phyloP scores from a whole-genome alignment of 2,329 filamentous ascomycete species.

The Colletotrichum tabaci region DNA sequence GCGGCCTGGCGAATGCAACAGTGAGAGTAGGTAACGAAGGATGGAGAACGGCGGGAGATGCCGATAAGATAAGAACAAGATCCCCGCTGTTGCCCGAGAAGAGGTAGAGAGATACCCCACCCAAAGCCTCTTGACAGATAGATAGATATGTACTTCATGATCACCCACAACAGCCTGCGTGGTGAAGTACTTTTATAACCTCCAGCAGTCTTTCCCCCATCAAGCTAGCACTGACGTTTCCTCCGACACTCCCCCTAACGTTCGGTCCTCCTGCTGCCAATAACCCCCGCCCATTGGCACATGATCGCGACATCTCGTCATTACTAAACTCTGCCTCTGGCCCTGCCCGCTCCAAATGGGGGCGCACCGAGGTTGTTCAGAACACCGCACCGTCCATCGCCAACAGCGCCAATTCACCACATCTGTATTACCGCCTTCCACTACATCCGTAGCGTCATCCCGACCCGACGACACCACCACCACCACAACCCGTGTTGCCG shows the following conservation, averaged over 20 bases:
- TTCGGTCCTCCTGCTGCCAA: background rate
- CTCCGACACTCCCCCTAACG: constrained; percentile 4
- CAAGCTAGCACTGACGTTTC: constrained; percentile 26
- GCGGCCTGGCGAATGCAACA: constrained; percentile 31
- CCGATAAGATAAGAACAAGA: constrained; percentile 8
- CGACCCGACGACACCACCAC: background rate
- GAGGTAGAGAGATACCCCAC: background rate
- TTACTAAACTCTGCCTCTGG: constrained; percentile 29
- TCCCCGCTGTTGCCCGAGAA: constrained; percentile 23
- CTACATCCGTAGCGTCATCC: too few species aligned
- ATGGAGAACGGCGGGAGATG: too few species aligned
- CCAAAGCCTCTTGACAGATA: too few species aligned
- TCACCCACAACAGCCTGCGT: fast-evolving
- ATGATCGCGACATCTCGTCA: constrained; percentile 27
- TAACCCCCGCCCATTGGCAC: too few species aligned
- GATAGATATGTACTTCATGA: constrained; percentile 9
- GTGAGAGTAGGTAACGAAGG: background rate
- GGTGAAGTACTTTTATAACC: background rate
- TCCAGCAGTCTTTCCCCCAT: background rate
- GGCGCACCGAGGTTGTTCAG: constrained; percentile 20
- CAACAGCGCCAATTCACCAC: background rate
- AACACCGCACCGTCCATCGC: constrained; percentile 21
- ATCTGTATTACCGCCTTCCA: background rate
- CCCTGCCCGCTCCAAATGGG: constrained; percentile 25
- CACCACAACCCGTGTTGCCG: background rate